Conservation (phyloP, 768 basidiomycete genomes). For the Xerocomus brunneocitrinus region DNA sequence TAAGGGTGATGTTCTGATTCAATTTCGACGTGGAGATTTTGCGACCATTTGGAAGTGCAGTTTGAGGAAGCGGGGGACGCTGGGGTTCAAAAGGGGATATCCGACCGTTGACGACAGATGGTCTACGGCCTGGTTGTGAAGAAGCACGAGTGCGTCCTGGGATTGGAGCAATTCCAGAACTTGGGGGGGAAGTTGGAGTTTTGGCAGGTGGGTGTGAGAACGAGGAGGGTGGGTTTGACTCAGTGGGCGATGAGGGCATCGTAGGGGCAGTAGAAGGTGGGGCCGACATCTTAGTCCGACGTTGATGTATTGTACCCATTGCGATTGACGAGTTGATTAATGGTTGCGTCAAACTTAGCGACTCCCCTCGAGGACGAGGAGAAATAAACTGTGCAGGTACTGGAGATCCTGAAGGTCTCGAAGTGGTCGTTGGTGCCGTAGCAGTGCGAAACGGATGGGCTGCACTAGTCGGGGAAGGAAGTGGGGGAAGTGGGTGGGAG, state of each 20-base stretch:
- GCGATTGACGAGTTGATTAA: slow-evolving; percentile 57
- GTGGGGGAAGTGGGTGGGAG: slow-evolving; percentile 63
- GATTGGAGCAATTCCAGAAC: slow-evolving; percentile 32
- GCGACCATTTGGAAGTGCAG: slow-evolving; percentile 41
- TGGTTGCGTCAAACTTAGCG: slow-evolving; percentile 39
- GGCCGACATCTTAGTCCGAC: slow-evolving; percentile 61
- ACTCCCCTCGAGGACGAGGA: slow-evolving; percentile 52
- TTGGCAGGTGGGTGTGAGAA: slow-evolving; percentile 31
- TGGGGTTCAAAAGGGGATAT: slow-evolving; percentile 48
- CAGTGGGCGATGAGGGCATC: slow-evolving; percentile 32
- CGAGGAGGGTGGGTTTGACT: slow-evolving; percentile 34
- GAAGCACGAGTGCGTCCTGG: slow-evolving; percentile 58
- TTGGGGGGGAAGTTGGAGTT: slow-evolving; percentile 37
- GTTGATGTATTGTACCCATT: slow-evolving; percentile 65
- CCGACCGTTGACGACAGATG: slow-evolving; percentile 50
- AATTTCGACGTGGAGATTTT: slow-evolving; percentile 61
- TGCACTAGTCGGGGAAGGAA: slow-evolving; percentile 46
- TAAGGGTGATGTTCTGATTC: slow-evolving; percentile 41
- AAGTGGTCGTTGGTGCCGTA: slow-evolving; percentile 13
- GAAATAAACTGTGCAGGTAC: slow-evolving; percentile 36
- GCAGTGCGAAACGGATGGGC: slow-evolving; percentile 28
- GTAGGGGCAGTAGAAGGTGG: slow-evolving; percentile 39
- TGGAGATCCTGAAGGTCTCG: slow-evolving; percentile 48
- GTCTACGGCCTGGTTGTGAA: slow-evolving; percentile 74
- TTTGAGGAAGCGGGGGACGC: slow-evolving; percentile 48